Percentiles rank a stretch among this genome's conserved stretches.
phyloP scores from a whole-genome alignment of 1,284 basidiomycete species.

The Malassezia nana region DNA sequence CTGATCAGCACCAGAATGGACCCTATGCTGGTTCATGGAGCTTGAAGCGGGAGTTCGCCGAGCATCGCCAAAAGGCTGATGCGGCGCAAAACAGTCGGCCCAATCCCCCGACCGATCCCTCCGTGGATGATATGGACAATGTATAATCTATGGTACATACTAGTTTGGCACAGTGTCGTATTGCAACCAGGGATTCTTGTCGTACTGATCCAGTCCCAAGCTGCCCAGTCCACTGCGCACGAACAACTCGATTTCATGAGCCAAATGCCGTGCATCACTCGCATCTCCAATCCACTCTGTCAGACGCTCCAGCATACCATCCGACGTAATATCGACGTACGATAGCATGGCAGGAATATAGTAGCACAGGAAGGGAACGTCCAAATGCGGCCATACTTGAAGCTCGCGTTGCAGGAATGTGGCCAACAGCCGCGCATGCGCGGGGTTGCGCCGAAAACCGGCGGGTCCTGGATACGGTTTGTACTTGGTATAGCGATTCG shows the following conservation, averaged over 20 bases:
- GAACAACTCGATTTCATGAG: constrained; percentile 18
- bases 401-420: constrained; percentile 15
- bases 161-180: constrained; percentile 6
- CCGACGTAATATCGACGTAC: constrained; percentile 11
- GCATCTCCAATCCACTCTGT: constrained; percentile 15
- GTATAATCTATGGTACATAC: constrained; percentile 4
- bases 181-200: constrained; percentile 16
- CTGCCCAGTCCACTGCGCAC: constrained; percentile 15
- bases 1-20: constrained; percentile 68
- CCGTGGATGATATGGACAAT: constrained; percentile 7
- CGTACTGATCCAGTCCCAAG: constrained; percentile 15
- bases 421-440: constrained; percentile 11
- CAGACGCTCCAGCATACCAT: constrained; percentile 8
- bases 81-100: neutral
- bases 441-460: constrained; percentile 9
- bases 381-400: constrained; percentile 18
- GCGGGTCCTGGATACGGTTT: constrained; percentile 9
- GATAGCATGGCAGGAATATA: constrained; percentile 19
- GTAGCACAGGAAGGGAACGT: constrained; percentile 9
- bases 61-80: neutral
- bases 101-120: neutral
- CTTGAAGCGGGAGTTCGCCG: constrained; percentile 38
- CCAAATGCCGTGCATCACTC: constrained; percentile 5
- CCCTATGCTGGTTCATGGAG: constrained; percentile 52
- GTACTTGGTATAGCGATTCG: constrained; percentile 16